Evolutionary conservation across 1,284 basidiomycete species (phyloP).

Genomic region (Leccinum variabile): DNA sequence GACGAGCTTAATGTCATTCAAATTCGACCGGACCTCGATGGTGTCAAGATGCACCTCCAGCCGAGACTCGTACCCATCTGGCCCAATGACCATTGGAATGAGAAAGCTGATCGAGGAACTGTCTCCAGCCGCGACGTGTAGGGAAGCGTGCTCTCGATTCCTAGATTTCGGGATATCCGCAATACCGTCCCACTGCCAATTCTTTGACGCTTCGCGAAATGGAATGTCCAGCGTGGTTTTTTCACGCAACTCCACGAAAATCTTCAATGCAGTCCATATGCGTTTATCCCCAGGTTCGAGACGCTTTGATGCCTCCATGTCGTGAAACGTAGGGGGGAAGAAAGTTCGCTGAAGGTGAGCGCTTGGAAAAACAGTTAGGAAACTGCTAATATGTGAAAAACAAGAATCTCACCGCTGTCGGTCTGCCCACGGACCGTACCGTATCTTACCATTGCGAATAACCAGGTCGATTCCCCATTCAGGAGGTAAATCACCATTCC

Average conservation of each 20-base stretch:
- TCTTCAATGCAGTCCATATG: slow-evolving; percentile 75
- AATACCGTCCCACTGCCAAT: slow-evolving; percentile 83
- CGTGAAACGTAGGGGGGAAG: slow-evolving; percentile 77
- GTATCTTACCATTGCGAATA: slow-evolving; percentile 69
- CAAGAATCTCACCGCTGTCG: slow-evolving; percentile 66
- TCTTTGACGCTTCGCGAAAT: slow-evolving; percentile 86
- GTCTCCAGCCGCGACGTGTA: slow-evolving; percentile 76
- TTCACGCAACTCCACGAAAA: slow-evolving; percentile 79
- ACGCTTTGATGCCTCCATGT: slow-evolving; percentile 53
- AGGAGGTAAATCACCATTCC: slow-evolving; percentile 85
- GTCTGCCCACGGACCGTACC: slow-evolving; percentile 95
- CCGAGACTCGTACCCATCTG: slow-evolving; percentile 73
- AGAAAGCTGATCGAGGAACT: slow-evolving; percentile 82
- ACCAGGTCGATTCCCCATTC: slow-evolving; percentile 91
- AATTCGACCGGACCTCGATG: slow-evolving; percentile 75
- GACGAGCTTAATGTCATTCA: slow-evolving; percentile 83
- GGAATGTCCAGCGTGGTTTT: slow-evolving; percentile 79
- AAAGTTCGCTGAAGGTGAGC: slow-evolving; percentile 77
- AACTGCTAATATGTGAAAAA: neutral
- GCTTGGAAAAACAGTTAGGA: slow-evolving; percentile 41
- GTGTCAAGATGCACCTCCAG: slow-evolving; percentile 83
- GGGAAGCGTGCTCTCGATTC: slow-evolving; percentile 65
- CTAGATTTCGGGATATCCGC: slow-evolving; percentile 49
- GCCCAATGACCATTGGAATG: slow-evolving; percentile 75
- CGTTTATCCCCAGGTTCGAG: slow-evolving; percentile 77